Evolutionary conservation across 805 yeast genomes (phyloP).

Genomic region (Zygotorulaspora danielsina): DNA sequence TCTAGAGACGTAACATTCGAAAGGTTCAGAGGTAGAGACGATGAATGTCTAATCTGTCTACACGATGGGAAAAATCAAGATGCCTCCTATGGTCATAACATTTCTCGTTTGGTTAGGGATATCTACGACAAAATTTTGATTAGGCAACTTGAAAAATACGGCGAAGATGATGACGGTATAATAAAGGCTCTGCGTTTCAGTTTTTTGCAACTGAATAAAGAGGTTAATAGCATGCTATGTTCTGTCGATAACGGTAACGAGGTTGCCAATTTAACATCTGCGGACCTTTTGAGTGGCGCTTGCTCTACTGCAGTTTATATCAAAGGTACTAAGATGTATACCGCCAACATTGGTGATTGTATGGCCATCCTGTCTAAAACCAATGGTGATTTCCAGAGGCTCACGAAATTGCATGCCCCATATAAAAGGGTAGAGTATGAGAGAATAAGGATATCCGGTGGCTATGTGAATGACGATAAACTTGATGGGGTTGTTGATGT

Average conservation of each 20-base stretch:
- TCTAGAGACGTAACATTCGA: slow-evolving; percentile 84
- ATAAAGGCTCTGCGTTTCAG: slow-evolving; percentile 78
- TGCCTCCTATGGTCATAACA: slow-evolving; percentile 52
- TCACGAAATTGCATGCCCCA: slow-evolving; percentile 82
- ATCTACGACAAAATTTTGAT: slow-evolving; percentile 65
- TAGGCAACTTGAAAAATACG: slow-evolving; percentile 38
- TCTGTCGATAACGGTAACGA: slow-evolving; percentile 51
- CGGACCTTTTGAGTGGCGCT: slow-evolving; percentile 77
- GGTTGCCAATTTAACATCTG: slow-evolving; percentile 50
- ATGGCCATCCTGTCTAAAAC: slow-evolving; percentile 73
- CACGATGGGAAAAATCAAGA: slow-evolving; percentile 74
- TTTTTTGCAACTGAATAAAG: slow-evolving; percentile 74
- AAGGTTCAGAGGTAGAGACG: slow-evolving; percentile 77
- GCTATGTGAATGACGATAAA: slow-evolving; percentile 80
- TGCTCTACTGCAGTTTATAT: slow-evolving; percentile 79
- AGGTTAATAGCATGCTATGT: slow-evolving; percentile 52
- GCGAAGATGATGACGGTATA: slow-evolving; percentile 46
- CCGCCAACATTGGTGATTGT: slow-evolving; percentile 90
- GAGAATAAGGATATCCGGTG: slow-evolving; percentile 86
- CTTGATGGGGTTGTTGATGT: slow-evolving; percentile 78
- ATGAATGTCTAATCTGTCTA: slow-evolving; percentile 74
- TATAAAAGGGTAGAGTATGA: slow-evolving; percentile 73
- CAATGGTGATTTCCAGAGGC: slow-evolving; percentile 71
- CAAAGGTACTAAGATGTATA: slow-evolving; percentile 61
- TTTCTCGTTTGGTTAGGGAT: slow-evolving; percentile 69